Evolutionary conservation across 2,329 filamentous ascomycete species (phyloP).

Genomic region (Passalora sequoiae): DNA sequence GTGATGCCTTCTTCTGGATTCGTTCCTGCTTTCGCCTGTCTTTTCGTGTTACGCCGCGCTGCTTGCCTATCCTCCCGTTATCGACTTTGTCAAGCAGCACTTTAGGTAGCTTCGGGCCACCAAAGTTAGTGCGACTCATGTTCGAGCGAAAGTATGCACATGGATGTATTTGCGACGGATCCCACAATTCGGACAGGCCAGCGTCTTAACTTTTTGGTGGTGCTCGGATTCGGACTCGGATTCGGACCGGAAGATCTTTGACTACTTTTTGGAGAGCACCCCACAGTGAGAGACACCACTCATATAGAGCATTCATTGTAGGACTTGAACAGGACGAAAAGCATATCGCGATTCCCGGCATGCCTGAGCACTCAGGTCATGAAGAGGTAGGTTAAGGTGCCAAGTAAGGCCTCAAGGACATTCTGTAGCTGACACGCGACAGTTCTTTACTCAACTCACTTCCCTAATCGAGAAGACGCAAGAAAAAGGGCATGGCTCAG

Average conservation of each 20-base stretch:
- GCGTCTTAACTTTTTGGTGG: slow-evolving; percentile 2
- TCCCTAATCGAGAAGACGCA: slow-evolving; percentile 64
- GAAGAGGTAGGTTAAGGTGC: slow-evolving; percentile 49
- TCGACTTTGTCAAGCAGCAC: slow-evolving; percentile 42
- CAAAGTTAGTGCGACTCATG: slow-evolving; percentile 26
- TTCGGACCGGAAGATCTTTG: slow-evolving; percentile 1
- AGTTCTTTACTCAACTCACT: slow-evolving; percentile 69
- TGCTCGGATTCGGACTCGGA: background rate
- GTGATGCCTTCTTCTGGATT: slow-evolving; percentile 51
- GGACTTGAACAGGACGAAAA: too few species aligned
- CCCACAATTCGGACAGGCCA: too few species aligned
- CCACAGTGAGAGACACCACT: background rate
- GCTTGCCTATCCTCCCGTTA: slow-evolving; percentile 20
- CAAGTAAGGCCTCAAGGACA: background rate
- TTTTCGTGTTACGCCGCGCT: slow-evolving; percentile 26
- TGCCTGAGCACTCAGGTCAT: slow-evolving; percentile 53
- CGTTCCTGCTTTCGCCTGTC: slow-evolving; percentile 60
- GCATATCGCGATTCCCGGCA: too few species aligned
- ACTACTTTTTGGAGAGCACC: slow-evolving; percentile 7
- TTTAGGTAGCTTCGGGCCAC: slow-evolving; percentile 43
- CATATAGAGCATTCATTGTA: background rate
- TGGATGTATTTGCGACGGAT: background rate
- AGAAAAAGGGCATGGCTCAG: slow-evolving; percentile 64
- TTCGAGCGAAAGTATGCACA: background rate
- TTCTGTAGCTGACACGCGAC: slow-evolving; percentile 14